Evolutionary conservation across 2,329 filamentous ascomycete species (phyloP).

Genomic region (Penicillium glabrum): DNA sequence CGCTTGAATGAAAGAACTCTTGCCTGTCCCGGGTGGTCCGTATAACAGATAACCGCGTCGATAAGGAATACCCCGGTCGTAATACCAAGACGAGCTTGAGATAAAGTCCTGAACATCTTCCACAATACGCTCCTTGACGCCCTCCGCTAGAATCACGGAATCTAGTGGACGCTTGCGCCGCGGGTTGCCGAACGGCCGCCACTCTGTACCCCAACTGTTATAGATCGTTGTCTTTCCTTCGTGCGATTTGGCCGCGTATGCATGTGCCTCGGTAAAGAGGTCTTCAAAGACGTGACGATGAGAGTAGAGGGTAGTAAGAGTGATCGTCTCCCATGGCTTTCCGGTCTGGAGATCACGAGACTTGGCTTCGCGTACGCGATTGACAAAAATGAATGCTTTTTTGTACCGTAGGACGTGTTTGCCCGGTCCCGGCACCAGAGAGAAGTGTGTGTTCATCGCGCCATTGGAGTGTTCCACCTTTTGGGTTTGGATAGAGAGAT

Average conservation of each 20-base stretch:
- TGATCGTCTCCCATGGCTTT: conserved; percentile 90
- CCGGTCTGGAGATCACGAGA: conserved; percentile 76
- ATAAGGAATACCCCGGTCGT: conserved; percentile 92
- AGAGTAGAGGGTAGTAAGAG: conserved; percentile 85
- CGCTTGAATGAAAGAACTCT: conserved; percentile 95
- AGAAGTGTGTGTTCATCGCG: conserved; percentile 74
- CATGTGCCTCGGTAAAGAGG: conserved; percentile 83
- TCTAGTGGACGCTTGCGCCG: conserved; percentile 82
- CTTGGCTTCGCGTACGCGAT: conserved; percentile 80
- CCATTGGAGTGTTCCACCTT: conserved; percentile 64
- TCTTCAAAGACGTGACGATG: conserved; percentile 87
- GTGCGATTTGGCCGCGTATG: conserved; percentile 72
- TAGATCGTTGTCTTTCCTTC: conserved; percentile 95
- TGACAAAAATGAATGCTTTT: conserved; percentile 83
- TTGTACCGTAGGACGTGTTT: conserved; percentile 84
- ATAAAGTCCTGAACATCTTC: conserved; percentile 82
- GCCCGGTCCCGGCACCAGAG: conserved; percentile 87
- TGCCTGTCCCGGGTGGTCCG: conserved; percentile 86
- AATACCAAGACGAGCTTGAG: conserved; percentile 78
- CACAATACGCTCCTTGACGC: conserved; percentile 78
- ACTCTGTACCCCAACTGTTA: conserved; percentile 78
- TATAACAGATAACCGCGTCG: conserved; percentile 85
- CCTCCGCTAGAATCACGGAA: conserved; percentile 82
- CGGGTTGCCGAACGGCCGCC: conserved; percentile 80
- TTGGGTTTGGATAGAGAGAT: conserved; percentile 65